Evolutionary conservation across 2,329 filamentous ascomycete genomes (phyloP).

Genomic region (Fusarium burgessii): DNA sequence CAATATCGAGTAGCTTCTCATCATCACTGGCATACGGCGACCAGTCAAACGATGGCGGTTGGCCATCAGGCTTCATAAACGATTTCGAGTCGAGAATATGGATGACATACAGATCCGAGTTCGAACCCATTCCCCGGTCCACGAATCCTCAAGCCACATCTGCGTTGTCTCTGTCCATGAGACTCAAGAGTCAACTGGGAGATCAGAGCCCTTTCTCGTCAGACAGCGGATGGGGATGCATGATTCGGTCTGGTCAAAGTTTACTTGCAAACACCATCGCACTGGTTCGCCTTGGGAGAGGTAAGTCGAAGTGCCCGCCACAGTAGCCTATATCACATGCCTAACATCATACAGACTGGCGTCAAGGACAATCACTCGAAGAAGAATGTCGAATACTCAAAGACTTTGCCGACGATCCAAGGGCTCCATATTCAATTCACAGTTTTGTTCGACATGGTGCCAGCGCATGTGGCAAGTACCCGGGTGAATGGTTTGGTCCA

Average conservation of each 20-base stretch:
- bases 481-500: conserved; percentile 99
- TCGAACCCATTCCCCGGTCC: conserved; percentile 83
- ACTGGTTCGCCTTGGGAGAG: conserved; percentile 80
- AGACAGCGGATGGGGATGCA: conserved; percentile 97
- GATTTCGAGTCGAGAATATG: conserved; percentile 95
- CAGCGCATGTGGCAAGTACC: conserved; percentile 88
- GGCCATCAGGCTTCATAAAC: conserved; percentile 87
- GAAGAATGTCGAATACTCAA: conserved; percentile 80
- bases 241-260: conserved; percentile 97
- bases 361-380: conserved; percentile 66
- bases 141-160: conserved; percentile 77
- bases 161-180: conserved; percentile 84
- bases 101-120: conserved; percentile 95
- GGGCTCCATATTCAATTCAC: conserved; percentile 93
- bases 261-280: conserved; percentile 87
- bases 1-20: conserved; percentile 63
- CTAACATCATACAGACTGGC: conserved; percentile 71
- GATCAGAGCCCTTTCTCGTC: conserved; percentile 88
- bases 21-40: conserved; percentile 64
- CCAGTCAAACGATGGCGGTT: conserved; percentile 66
- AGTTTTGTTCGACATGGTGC: conserved; percentile 92
- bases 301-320: conserved; percentile 57
- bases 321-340: not conserved
- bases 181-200: conserved; percentile 81
- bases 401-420: conserved; percentile 87